Base-by-base conservation (phyloP, 208 protist genomes). In the Crithidia acanthocephali region DNA sequence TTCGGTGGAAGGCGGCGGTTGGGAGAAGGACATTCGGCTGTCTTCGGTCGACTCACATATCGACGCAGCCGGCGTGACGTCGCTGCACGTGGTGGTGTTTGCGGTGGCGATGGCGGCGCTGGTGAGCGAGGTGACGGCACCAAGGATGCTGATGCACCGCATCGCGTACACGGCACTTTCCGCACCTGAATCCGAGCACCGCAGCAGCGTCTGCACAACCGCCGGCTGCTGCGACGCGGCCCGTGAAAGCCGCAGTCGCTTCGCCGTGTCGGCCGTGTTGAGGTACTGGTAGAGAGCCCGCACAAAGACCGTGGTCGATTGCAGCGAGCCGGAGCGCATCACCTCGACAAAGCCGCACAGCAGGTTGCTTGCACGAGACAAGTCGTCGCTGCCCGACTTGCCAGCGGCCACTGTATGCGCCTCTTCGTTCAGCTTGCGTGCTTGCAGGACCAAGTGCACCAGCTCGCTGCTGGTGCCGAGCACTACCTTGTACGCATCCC, bases 261-360 rank as follows among this genome's bases (percentile, higher is more conserved):
- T 59, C 9, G 37, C 27, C 18, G 52, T 58, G 52, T 85, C 74
- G 1, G 87, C 81, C 18, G 42, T 51, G n/a, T 45, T 57, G 7
- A 96, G 75, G 57, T 91, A 94, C 30, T 85, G 60, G 72, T 88
- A 84, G 55, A 96, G 73, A 0, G 85, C 85, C 9, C 82, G 85
- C 18, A 94, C 81, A 79, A 94, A 96, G 15, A 93, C 74, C 8
- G 74, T 80, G 68, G 85, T 91, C 56, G 86, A 92, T 72, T 96
- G 92, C 32, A 72, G 76, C 0, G 86, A 91, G 72, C 88, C 85
- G 20, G 81, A 84, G 1, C 80, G 76, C 84, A 94, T 88, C 25
- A 94, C 81, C 25, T 82, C 80, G 3, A 87, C 57, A 40, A 96
- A 94, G 44, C 91, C 88, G 28, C 57, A 23, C 20, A 82, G 58